phyloP scores from a whole-genome alignment of 2,329 filamentous ascomycete species.

The Thielaviopsis euricoi region DNA sequence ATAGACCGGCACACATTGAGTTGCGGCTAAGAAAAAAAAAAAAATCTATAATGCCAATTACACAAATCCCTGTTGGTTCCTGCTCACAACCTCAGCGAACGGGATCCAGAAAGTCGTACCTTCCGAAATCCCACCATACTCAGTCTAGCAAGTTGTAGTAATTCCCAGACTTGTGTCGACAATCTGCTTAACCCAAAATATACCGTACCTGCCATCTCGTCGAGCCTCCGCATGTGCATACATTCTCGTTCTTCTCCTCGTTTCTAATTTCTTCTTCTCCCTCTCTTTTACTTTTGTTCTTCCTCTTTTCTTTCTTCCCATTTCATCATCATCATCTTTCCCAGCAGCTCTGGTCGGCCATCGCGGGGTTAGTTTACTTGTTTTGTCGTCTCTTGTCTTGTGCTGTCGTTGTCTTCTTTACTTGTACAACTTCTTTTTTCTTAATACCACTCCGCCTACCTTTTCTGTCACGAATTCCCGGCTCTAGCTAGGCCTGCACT shows the following conservation, averaged over 20 bases:
- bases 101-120: slow-evolving; percentile 5
- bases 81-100: not conserved
- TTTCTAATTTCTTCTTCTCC: not conserved
- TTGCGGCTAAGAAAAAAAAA: not conserved
- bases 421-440: slow-evolving; percentile 11
- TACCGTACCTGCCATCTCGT: slow-evolving; percentile 2
- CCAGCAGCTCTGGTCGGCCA: slow-evolving; percentile 7
- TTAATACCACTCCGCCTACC: slow-evolving; percentile 5
- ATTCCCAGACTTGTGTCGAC: not conserved
- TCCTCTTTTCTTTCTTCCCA: not conserved
- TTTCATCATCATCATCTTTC: slow-evolving; percentile 7
- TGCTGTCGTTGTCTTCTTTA: slow-evolving; percentile 5
- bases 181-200: slow-evolving; percentile 8
- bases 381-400: slow-evolving; percentile 7
- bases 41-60: slow-evolving; percentile 1
- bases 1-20: not conserved
- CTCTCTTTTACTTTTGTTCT: not conserved
- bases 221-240: slow-evolving; percentile 2
- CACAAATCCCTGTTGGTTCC: slow-evolving; percentile 4
- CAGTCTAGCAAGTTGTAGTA: not conserved
- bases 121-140: slow-evolving; percentile 3
- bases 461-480: not conserved
- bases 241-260: not conserved
- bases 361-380: slow-evolving; percentile 6
- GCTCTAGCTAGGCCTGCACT: not conserved